phyloP scores from a whole-genome alignment of 208 protist species.

The Leishmania aethiopica region DNA sequence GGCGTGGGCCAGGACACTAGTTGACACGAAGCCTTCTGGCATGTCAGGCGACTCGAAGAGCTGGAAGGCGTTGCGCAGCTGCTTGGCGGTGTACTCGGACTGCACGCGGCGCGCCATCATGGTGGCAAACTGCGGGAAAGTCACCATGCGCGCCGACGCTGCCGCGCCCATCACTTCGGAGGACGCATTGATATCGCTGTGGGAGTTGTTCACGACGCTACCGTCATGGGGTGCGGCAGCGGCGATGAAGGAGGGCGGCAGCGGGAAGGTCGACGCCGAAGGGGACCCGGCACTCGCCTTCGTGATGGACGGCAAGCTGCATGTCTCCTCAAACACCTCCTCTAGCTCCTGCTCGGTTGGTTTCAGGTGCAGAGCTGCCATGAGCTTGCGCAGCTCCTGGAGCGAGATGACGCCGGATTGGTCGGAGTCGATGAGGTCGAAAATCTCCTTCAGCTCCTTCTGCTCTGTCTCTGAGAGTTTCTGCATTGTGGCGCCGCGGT shows the following conservation, averaged over 20 bases:
- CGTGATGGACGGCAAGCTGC: background rate
- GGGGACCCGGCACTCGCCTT: background rate
- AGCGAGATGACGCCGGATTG: conserved; percentile 69
- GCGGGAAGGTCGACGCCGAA: background rate
- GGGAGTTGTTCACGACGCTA: conserved; percentile 2
- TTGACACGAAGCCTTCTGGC: conserved; percentile 81
- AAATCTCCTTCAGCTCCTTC: conserved; percentile 93
- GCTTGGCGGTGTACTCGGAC: conserved; percentile 84
- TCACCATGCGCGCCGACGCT: conserved; percentile 40
- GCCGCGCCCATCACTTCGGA: background rate
- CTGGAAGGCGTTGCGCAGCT: conserved; percentile 90
- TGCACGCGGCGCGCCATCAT: conserved; percentile 89
- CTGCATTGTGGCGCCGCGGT: conserved; percentile 21
- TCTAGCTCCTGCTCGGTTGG: conserved; percentile 90
- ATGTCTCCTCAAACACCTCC: conserved; percentile 75
- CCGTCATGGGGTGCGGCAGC: background rate
- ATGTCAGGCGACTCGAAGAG: conserved; percentile 90
- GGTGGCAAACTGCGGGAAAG: conserved; percentile 87
- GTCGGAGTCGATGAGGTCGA: conserved; percentile 90
- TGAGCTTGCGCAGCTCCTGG: conserved; percentile 83
- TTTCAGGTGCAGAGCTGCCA: conserved; percentile 83
- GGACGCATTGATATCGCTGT: conserved; percentile 16
- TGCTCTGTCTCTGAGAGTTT: conserved; percentile 70
- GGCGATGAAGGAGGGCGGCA: background rate
- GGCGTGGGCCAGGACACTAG: conserved; percentile 83